Evolutionary conservation across 2,329 filamentous ascomycete genomes (phyloP).

Genomic region (Colletotrichum kahawae): DNA sequence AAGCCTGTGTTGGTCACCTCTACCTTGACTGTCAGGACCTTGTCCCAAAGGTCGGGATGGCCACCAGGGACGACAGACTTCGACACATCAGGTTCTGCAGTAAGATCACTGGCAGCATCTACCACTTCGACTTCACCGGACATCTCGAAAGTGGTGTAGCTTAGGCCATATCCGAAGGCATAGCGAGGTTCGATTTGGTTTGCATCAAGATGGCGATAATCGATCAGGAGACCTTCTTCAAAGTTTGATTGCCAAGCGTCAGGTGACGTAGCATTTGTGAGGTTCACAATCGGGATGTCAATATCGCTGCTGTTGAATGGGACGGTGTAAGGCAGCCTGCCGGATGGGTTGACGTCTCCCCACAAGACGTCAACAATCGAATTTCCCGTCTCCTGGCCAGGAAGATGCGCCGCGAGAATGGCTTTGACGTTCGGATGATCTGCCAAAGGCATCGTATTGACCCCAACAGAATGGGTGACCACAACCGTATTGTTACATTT

Average conservation of each 20-base stretch:
- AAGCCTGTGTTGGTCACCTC: constrained; percentile 69
- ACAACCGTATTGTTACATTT: constrained; percentile 63
- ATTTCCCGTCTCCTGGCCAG: constrained; percentile 78
- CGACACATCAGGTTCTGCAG: constrained; percentile 41
- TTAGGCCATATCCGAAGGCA: constrained; percentile 70
- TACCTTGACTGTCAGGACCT: constrained; percentile 56
- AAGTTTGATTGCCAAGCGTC: constrained; percentile 57
- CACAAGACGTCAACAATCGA: constrained; percentile 77
- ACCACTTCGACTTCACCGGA: background rate
- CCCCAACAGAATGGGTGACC: constrained; percentile 66
- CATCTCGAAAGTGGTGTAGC: constrained; percentile 68
- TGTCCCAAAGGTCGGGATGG: constrained; percentile 47
- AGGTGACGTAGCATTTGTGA: constrained; percentile 60
- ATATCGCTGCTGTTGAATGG: constrained; percentile 52
- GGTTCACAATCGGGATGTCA: constrained; percentile 46
- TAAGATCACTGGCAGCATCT: constrained; percentile 43
- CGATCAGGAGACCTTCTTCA: constrained; percentile 57
- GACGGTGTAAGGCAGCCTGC: constrained; percentile 58
- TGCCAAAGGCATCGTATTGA: constrained; percentile 60
- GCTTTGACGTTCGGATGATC: constrained; percentile 72
- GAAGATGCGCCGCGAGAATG: constrained; percentile 76
- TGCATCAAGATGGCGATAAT: constrained; percentile 59
- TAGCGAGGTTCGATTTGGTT: constrained; percentile 54
- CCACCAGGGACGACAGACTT: constrained; percentile 41
- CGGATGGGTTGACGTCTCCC: constrained; percentile 52